Evolutionary conservation across 2,329 filamentous ascomycete genomes (phyloP).

Genomic region (Ophiocordyceps camponoti-leonardi): DNA sequence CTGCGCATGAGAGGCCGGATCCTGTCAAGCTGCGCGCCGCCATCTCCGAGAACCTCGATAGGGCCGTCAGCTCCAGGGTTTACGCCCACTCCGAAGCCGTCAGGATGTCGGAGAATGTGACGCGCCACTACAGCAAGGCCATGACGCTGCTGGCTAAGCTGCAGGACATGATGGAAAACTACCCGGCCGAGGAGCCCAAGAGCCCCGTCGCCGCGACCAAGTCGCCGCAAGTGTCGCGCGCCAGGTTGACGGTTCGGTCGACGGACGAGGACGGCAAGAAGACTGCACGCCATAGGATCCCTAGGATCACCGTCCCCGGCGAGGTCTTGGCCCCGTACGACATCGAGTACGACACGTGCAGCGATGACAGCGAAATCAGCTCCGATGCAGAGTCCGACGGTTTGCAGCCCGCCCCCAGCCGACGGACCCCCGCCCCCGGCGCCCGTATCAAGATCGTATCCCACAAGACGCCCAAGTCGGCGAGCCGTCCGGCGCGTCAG

Average conservation of each 20-base stretch:
- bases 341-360: constrained; percentile 41
- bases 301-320: constrained; percentile 46
- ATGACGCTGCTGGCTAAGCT: constrained; percentile 42
- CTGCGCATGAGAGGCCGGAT: constrained; percentile 27
- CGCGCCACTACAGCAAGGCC: constrained; percentile 42
- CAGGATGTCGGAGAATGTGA: constrained; percentile 46
- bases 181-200: constrained; percentile 34
- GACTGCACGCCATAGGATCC: constrained; percentile 27
- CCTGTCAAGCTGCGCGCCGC: constrained; percentile 36
- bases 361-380: constrained; percentile 33
- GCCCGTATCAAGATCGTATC: constrained; percentile 33
- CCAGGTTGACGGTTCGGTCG: constrained; percentile 27
- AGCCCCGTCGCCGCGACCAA: constrained; percentile 30
- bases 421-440: constrained; percentile 16
- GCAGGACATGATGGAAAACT: constrained; percentile 41
- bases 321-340: constrained; percentile 51
- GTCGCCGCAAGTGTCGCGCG: constrained; percentile 34
- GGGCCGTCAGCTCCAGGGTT: constrained; percentile 36
- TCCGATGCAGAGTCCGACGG: constrained; percentile 31
- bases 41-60: constrained; percentile 39
- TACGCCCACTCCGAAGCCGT: constrained; percentile 44
- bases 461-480: constrained; percentile 24
- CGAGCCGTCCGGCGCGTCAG: constrained; percentile 20
- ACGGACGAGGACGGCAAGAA: constrained; percentile 27
- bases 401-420: constrained; percentile 12